Evolutionary conservation across 1,284 basidiomycete genomes (phyloP).

Genomic region (Tilletia caries): DNA sequence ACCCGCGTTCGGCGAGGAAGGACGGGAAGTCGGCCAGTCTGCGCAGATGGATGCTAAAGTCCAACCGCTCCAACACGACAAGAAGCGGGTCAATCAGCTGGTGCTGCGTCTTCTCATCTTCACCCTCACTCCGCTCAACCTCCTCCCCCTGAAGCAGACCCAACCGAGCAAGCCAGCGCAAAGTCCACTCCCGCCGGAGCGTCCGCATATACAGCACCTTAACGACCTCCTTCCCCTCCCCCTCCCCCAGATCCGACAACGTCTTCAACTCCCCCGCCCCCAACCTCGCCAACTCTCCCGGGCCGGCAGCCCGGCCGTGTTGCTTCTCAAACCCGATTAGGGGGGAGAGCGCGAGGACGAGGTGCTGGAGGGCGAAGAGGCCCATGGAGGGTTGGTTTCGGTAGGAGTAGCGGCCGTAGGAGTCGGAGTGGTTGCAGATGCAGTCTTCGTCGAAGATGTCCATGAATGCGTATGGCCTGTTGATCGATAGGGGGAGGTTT

Average conservation of each 20-base stretch:
- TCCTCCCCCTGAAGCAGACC: constrained; percentile 25
- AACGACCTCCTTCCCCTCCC: constrained; percentile 29
- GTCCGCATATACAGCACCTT: constrained; percentile 31
- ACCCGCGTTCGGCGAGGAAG: background rate
- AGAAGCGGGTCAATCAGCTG: constrained; percentile 24
- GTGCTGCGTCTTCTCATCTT: constrained; percentile 12
- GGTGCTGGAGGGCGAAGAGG: constrained; percentile 30
- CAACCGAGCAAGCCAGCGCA: constrained; percentile 31
- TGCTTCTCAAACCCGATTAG: constrained; percentile 36
- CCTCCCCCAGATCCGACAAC: constrained; percentile 31
- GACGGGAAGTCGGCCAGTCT: constrained; percentile 29
- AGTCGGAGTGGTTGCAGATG: constrained; percentile 91
- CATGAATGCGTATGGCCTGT: constrained; percentile 87
- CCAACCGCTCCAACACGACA: constrained; percentile 20
- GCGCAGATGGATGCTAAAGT: constrained; percentile 38
- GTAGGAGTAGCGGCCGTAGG: constrained; percentile 80
- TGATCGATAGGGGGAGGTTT: background rate
- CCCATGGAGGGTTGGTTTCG: constrained; percentile 59
- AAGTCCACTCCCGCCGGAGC: constrained; percentile 38
- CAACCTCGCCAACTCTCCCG: constrained; percentile 33
- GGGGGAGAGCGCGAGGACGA: constrained; percentile 27
- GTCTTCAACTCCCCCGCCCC: constrained; percentile 26
- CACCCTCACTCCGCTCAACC: constrained; percentile 15
- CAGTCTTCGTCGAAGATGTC: constrained; percentile 65
- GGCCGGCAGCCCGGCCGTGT: constrained; percentile 50